Evolutionary conservation across 805 yeast genomes (phyloP), one percentile per base, ranked within the genome.

Genomic region (Tetrapisispora iriomotensis): DNA sequence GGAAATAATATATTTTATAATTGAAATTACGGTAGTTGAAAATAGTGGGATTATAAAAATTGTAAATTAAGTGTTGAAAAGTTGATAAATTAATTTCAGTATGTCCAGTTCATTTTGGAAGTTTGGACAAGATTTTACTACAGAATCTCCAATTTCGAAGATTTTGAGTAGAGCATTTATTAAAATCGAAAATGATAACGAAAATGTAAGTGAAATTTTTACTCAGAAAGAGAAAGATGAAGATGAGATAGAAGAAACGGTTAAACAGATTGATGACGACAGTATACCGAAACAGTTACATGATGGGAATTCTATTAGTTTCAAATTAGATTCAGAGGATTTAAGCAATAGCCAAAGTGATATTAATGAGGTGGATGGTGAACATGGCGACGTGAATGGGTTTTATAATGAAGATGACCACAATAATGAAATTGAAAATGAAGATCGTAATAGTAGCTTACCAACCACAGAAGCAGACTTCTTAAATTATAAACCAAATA

Each of bases 81-180:
- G n/a, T n/a, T n/a, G n/a, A n/a, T n/a, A n/a, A n/a, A n/a, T n/a
- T n/a, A n/a, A n/a, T n/a, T n/a, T n/a, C n/a, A n/a, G n/a, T 12
- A 65, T 65, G 70, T 62, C 70, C 2, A 62, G 66, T 7, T 62
- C 80, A 21, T 76, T 75, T 52, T 77, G 82, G 82, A 70, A 73
- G 46, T 71, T 72, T 54, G 75, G 75, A 12, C 75, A 71, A 52
- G 79, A 72, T 46, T 77, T 74, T 55, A 62, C 71, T 37, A 60
- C 68, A 29, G 75, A 71, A 28, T 72, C 82, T 2, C 70, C 76
- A 38, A 70, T 77, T 37, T 73, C 78, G 41, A 70, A 64, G 29
- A 58, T 73, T 3, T 45, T 66, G 41, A 64, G 62, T 38, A 59
- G 53, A 17, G 65, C 66, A 2, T 64, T 64, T 29, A 40, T 61